These are phyloP conservation scores for Sporobolomyces phaffii DNA, from an alignment of 768 basidiomycete genomes.

Conservation along the genomic window DNA sequence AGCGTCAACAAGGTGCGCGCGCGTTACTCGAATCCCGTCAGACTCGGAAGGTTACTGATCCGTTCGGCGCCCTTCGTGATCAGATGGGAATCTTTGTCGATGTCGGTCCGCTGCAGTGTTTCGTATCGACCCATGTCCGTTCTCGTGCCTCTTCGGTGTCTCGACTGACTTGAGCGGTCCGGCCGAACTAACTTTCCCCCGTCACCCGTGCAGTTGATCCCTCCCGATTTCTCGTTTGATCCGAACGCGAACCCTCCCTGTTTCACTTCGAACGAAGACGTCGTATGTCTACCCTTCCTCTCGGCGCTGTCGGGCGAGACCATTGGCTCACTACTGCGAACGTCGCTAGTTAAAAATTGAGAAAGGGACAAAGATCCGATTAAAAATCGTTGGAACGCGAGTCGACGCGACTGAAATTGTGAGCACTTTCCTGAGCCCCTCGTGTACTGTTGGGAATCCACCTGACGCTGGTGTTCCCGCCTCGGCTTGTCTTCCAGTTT, in stretches of 20 bases:
- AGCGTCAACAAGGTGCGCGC: conserved; percentile 83
- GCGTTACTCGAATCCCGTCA: background rate
- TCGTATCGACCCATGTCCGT: conserved; percentile 87
- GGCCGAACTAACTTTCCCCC: background rate
- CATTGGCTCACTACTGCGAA: background rate
- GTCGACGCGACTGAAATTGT: conserved; percentile 92
- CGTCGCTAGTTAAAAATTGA: conserved; percentile 54
- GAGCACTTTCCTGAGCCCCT: background rate
- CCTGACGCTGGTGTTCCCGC: too few species aligned
- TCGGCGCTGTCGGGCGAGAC: background rate
- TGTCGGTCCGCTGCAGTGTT: conserved; percentile 86
- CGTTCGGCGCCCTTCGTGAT: too few species aligned
- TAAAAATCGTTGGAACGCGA: conserved; percentile 97
- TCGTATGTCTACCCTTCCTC: conserved; percentile 51
- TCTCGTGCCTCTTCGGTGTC: background rate
- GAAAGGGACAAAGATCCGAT: conserved; percentile 81
- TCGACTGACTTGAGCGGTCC: background rate
- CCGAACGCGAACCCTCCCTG: conserved; percentile 96
- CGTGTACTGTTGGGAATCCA: too few species aligned
- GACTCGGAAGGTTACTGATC: too few species aligned
- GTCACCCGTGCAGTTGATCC: conserved; percentile 73
- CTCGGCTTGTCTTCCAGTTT: conserved; percentile 55
- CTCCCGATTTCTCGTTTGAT: conserved; percentile 89
- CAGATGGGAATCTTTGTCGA: conserved; percentile 99
- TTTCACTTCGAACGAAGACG: conserved; percentile 75